These are phyloP conservation scores for Bimuria novae-zelandiae DNA, from an alignment of 2,329 filamentous ascomycete genomes.

Conservation along the genomic window DNA sequence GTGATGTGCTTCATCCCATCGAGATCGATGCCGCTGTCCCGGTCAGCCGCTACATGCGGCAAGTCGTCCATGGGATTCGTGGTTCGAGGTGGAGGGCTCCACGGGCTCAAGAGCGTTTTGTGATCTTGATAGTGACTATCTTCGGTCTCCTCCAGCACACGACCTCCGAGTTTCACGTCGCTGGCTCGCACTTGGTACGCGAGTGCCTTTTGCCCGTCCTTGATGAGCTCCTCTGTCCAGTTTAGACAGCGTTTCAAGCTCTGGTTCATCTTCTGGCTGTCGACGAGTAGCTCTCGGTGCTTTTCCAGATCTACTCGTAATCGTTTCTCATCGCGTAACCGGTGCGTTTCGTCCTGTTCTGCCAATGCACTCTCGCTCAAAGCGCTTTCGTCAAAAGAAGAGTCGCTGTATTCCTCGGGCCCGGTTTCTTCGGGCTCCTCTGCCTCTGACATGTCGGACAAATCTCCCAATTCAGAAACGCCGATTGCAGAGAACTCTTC, in stretches of 20 bases:
- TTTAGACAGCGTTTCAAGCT: slow-evolving; percentile 86
- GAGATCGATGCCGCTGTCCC: slow-evolving; percentile 46
- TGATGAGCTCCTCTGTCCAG: slow-evolving; percentile 89
- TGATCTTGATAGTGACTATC: slow-evolving; percentile 27
- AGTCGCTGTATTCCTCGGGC: slow-evolving; percentile 53
- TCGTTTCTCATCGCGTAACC: slow-evolving; percentile 78
- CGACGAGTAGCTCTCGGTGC: slow-evolving; percentile 84
- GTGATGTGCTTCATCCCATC: slow-evolving; percentile 32
- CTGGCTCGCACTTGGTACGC: slow-evolving; percentile 78
- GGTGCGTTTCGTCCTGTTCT: slow-evolving; percentile 56
- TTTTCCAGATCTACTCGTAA: slow-evolving; percentile 84
- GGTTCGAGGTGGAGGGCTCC: slow-evolving; percentile 38
- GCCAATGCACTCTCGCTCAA: slow-evolving; percentile 49
- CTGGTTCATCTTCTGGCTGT: slow-evolving; percentile 94
- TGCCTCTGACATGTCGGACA: slow-evolving; percentile 45
- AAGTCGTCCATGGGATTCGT: slow-evolving; percentile 21
- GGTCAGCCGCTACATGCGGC: slow-evolving; percentile 28
- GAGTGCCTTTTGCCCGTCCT: slow-evolving; percentile 83
- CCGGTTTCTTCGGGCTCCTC: slow-evolving; percentile 45
- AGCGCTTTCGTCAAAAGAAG: slow-evolving; percentile 57
- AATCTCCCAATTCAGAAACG: slow-evolving; percentile 41
- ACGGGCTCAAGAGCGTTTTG: slow-evolving; percentile 42
- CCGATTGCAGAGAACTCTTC: slow-evolving; percentile 37
- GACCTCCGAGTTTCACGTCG: slow-evolving; percentile 80
- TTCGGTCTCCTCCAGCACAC: slow-evolving; percentile 68